phyloP scores from a whole-genome alignment of 805 yeast genomes.

The Sporopachydermia lactativora region DNA sequence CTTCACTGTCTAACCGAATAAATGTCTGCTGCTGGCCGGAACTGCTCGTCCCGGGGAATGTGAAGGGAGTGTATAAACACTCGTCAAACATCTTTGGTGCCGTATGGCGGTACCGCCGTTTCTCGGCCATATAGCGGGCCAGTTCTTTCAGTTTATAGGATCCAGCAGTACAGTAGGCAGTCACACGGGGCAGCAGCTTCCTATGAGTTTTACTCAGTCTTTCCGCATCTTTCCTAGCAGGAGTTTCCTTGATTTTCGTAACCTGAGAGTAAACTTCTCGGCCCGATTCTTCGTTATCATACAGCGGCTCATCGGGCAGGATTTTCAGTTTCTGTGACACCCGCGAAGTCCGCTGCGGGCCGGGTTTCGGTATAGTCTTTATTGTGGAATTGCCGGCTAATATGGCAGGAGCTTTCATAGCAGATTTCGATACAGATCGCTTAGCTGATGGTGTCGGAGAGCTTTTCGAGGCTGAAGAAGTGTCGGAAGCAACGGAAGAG shows the following conservation, averaged over 20 bases:
- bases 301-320: constrained; percentile 44
- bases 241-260: constrained; percentile 65
- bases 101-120: constrained; percentile 42
- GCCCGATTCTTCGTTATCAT: constrained; percentile 21
- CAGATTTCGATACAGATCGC: constrained; percentile 5
- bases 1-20: constrained; percentile 78
- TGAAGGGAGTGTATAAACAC: constrained; percentile 86
- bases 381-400: not conserved
- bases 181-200: constrained; percentile 78
- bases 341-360: constrained; percentile 57
- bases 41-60: constrained; percentile 15
- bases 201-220: constrained; percentile 77
- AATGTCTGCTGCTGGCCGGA: constrained; percentile 19
- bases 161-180: constrained; percentile 94
- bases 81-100: constrained; percentile 87
- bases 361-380: constrained; percentile 13
- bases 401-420: not conserved
- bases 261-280: constrained; percentile 73
- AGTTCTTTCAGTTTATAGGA: constrained; percentile 82
- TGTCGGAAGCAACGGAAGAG: not conserved
- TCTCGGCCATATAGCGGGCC: constrained; percentile 70
- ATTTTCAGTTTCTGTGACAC: constrained; percentile 75
- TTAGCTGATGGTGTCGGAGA: too few species aligned
- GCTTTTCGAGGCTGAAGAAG: not conserved
- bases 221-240: constrained; percentile 91